Conservation (phyloP, 305 asterid species). For the Ilex paraguariensis region DNA sequence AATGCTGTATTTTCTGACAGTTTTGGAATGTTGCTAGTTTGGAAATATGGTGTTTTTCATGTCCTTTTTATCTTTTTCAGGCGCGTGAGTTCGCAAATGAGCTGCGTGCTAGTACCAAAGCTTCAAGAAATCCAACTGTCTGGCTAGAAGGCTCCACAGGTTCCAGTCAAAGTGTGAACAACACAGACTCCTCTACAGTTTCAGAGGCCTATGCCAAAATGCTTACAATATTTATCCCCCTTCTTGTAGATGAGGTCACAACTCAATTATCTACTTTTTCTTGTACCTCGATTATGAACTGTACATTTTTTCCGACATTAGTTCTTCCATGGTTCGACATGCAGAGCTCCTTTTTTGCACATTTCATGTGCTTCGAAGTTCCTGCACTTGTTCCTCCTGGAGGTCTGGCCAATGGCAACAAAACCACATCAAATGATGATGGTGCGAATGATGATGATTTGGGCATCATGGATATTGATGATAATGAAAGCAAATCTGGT, state of each 20-base stretch:
- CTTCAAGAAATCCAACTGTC: slow-evolving; percentile 80
- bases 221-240: slow-evolving; percentile 96
- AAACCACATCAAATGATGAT: slow-evolving; percentile 40
- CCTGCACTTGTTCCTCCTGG: slow-evolving; percentile 88
- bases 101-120: slow-evolving; percentile 97
- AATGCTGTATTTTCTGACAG: background rate
- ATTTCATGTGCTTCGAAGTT: slow-evolving; percentile 99
- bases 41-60: slow-evolving; percentile 3
- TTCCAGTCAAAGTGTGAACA: slow-evolving; percentile 74
- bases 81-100: slow-evolving; percentile 99
- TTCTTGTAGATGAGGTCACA: slow-evolving; percentile 95
- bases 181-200: slow-evolving; percentile 89
- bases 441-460: slow-evolving; percentile 78
- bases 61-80: slow-evolving; percentile 34
- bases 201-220: slow-evolving; percentile 96
- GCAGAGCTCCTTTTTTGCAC: slow-evolving; percentile 99
- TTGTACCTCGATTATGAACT: slow-evolving; percentile 9
- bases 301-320: background rate
- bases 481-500: slow-evolving; percentile 66
- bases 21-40: no score
- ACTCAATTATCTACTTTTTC: slow-evolving; percentile 18
- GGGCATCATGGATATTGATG: slow-evolving; percentile 99
- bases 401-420: slow-evolving; percentile 61
- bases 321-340: slow-evolving; percentile 15
- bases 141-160: slow-evolving; percentile 97